Evolutionary conservation across 2,329 filamentous ascomycete species (phyloP).

Genomic region (Ambrosiella xylebori): DNA sequence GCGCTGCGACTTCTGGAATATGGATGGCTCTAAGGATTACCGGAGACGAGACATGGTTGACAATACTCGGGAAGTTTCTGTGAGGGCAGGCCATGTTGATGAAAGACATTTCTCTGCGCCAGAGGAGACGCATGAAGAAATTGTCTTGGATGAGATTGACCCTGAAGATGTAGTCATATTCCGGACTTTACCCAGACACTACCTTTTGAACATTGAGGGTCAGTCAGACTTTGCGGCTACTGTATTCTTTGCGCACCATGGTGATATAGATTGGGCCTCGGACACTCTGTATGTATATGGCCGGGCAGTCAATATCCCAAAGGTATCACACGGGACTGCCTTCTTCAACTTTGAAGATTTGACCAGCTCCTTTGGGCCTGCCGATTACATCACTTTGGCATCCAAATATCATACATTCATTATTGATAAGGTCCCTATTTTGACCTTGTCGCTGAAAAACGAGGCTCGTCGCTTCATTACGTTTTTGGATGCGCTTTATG

Average conservation of each 20-base stretch:
- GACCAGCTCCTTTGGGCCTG: conserved; percentile 53
- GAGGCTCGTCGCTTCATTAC: conserved; percentile 69
- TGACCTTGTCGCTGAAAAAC: conserved; percentile 56
- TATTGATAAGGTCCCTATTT: conserved; percentile 49
- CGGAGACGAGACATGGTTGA: conserved; percentile 3
- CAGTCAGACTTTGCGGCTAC: conserved; percentile 14
- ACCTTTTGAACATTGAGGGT: conserved; percentile 2
- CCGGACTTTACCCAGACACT: conserved; percentile 3
- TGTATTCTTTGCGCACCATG: not conserved
- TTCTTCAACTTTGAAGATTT: conserved; percentile 53
- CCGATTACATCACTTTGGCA: conserved; percentile 68
- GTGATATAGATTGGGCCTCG: not conserved
- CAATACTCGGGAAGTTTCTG: not conserved
- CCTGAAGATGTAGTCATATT: not conserved
- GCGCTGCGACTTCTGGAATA: conserved; percentile 69
- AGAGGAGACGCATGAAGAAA: not conserved
- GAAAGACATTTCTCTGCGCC: not conserved
- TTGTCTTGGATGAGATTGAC: conserved; percentile 1
- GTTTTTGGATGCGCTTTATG: conserved; percentile 63
- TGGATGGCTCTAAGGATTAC: conserved; percentile 51
- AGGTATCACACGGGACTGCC: conserved; percentile 37
- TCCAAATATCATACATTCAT: conserved; percentile 67
- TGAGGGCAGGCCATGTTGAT: not conserved
- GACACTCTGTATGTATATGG: conserved; percentile 41
- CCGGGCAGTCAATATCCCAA: conserved; percentile 41